These are phyloP conservation scores for Daldinia childiae DNA, from an alignment of 495 filamentous ascomycete species.

Conservation along the genomic window DNA sequence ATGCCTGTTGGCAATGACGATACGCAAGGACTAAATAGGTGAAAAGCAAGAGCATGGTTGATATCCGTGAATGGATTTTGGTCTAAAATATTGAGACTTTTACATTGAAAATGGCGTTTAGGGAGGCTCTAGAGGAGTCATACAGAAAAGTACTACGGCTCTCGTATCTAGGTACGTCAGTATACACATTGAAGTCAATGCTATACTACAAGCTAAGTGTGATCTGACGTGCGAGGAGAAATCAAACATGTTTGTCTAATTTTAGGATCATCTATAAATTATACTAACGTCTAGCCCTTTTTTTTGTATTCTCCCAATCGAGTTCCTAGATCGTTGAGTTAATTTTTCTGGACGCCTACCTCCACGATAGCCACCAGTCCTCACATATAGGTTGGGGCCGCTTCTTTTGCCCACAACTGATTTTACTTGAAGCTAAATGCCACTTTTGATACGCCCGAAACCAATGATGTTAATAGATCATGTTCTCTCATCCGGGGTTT, in stretches of 20 bases:
- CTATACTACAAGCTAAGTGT: background rate
- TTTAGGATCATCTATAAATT: background rate
- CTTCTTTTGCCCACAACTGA: background rate
- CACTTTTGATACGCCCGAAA: background rate
- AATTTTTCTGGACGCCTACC: conserved; percentile 8
- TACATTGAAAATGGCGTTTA: conserved; percentile 6
- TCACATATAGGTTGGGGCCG: background rate
- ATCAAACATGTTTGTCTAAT: background rate
- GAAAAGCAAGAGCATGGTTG: background rate
- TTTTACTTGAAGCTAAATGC: background rate
- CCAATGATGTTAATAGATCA: background rate
- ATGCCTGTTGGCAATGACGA: conserved; percentile 24
- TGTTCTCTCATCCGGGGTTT: conserved; percentile 6
- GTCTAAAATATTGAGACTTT: background rate
- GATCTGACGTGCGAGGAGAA: background rate
- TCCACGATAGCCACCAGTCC: background rate
- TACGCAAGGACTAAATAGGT: conserved; percentile 1
- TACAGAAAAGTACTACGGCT: background rate
- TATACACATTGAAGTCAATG: background rate
- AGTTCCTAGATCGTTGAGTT: conserved; percentile 13
- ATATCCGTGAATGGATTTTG: background rate
- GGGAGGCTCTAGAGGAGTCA: background rate
- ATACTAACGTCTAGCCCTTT: conserved; percentile 1
- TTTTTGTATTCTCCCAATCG: background rate
- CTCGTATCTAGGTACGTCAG: background rate